These are phyloP conservation scores for Penicillium nucicola DNA, from an alignment of 495 filamentous ascomycete genomes.

Conservation along the genomic window DNA sequence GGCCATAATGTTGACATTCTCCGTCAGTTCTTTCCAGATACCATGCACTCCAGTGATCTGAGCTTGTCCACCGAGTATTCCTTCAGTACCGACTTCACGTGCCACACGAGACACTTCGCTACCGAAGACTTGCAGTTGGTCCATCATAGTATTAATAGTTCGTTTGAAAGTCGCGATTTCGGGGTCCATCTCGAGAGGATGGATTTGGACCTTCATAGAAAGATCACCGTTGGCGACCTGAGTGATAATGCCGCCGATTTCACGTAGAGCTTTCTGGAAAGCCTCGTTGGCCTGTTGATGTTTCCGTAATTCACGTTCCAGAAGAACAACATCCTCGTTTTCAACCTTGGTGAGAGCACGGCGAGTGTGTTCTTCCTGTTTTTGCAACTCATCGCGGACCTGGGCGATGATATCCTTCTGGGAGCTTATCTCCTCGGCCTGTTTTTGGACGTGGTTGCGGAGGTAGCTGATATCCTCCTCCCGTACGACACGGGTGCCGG, in stretches of 20 bases:
- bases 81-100: slow-evolving; percentile 95
- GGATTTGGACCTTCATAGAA: slow-evolving; percentile 96
- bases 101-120: slow-evolving; percentile 96
- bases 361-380: slow-evolving; percentile 60
- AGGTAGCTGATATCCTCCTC: slow-evolving; percentile 70
- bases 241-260: slow-evolving; percentile 96
- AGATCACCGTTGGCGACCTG: slow-evolving; percentile 94
- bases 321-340: slow-evolving; percentile 59
- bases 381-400: slow-evolving; percentile 62
- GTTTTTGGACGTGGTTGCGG: slow-evolving; percentile 72
- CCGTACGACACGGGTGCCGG: slow-evolving; percentile 48
- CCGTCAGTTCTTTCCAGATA: slow-evolving; percentile 96
- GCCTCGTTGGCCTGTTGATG: slow-evolving; percentile 98
- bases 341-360: slow-evolving; percentile 55
- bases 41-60: slow-evolving; percentile 92
- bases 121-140: slow-evolving; percentile 95
- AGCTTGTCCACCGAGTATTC: slow-evolving; percentile 94
- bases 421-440: slow-evolving; percentile 71
- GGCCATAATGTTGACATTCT: slow-evolving; percentile 99
- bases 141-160: slow-evolving; percentile 97
- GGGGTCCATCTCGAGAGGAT: slow-evolving; percentile 95
- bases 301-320: slow-evolving; percentile 92
- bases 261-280: slow-evolving; percentile 93
- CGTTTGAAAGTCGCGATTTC: slow-evolving; percentile 99
- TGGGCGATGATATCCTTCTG: slow-evolving; percentile 68